Evolutionary conservation across 768 basidiomycete genomes (phyloP), one percentile per base, ranked within the genome.

Genomic region (Lactifluus piperatus): DNA sequence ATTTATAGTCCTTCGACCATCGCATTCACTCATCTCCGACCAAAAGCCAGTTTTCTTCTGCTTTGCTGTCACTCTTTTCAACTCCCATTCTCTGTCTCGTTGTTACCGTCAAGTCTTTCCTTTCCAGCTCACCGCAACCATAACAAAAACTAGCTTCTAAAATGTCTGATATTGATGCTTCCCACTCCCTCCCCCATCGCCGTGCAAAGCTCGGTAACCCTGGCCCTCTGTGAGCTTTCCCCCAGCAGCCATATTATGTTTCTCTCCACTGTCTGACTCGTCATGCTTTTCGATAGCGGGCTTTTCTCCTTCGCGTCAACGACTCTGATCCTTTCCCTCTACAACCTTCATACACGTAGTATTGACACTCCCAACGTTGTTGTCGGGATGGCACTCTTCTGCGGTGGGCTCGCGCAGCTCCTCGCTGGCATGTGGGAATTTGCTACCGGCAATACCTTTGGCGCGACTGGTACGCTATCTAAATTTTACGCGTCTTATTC

Each of bases 371-470:
- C 88, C 41, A 91, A 92, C 58, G 80, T 83, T 29, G 82, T 91
- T 49, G 78, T 92, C 50, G 93, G 91, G 51, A 91, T 94, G 91
- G 90, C 91, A 26, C 68, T 90, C 64, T 88, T 84, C 71, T 81
- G 81, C 62, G 93, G 92, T 63, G 93, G 93, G 60, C 82, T 94
- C 32, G 85, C 79, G 13, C 93, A 94, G 69, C 76, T 94, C 47
- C 73, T 94, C 39, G 92, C 91, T 30, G 93, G 93, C 43, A 91
- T 93, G 86, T 92, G 90, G 90, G 71, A 71, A 58, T 73, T 72
- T 27, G 72, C 71, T 5, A 55, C 78, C 32, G 84, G 84, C 0
- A 89, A 91, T 63, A 74, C 73, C 0, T 88, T 90, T 62, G 85
- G 83, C 64, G 87, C 79, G 11, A 84, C 86, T 29, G 85, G 87